Base-by-base conservation (phyloP, 2,329 filamentous ascomycete species). In the Graphilbum sp. region DNA sequence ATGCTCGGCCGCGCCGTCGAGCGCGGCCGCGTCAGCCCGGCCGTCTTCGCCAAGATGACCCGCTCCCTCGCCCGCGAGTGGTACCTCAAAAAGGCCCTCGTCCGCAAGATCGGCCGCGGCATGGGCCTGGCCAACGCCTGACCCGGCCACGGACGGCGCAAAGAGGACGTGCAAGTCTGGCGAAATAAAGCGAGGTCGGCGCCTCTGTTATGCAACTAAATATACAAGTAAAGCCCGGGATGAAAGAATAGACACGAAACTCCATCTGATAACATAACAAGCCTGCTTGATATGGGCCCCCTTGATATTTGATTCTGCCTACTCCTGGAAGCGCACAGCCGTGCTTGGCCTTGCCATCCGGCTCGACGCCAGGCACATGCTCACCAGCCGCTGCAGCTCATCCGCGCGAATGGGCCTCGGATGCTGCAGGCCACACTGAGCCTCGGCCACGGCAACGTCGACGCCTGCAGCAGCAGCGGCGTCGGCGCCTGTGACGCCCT, bases 1-100 rank as follows among this genome's bases (percentile, higher is more conserved):
- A 77, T 86, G 44, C 63, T 92, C 13, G 79, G 80, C 1, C 64
- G 78, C 40, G 83, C 78, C 2, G 67, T 88, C 17, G 82, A 88
- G 54, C 66, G 68, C 37, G 83, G 83, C 4, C 65, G 80, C 38
- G 69, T 90, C 19, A 67, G 69, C 11, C 71, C 79, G 5, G 67
- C 72, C n/a, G 75, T 79, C 0, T 90, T 88, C 60, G 75, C 83
- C 20, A 82, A 80, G 64, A 79, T 77, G 58, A 87, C 79, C 24
- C 66, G 83, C 44, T 72, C 69, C 27, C 58, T 90, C 37, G 81
- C 81, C 2, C 62, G 84, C 36, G 84, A 92, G 56, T 82, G 79
- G 69, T 92, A 83, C 53, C 55, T 87, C 52, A 86, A 86, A 63
- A 87, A 87, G 63, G 83, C 80, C 9, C 58, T 88, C 36, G 75